Conservation (phyloP, 2,329 filamentous ascomycete species). For the Neofusicoccum sp. region DNA sequence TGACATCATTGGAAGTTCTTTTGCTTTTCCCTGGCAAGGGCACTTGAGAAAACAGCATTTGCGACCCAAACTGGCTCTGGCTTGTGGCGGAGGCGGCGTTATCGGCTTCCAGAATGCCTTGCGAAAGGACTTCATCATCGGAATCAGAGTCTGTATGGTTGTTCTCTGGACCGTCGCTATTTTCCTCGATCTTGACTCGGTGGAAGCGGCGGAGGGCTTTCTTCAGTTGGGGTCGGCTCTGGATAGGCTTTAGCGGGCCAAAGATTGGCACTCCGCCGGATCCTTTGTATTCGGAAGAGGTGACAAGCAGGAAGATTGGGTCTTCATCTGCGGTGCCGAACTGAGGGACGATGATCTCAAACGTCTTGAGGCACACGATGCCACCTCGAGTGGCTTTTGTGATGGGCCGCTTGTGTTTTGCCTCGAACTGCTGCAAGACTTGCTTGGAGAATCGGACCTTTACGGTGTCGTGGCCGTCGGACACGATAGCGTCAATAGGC, state of each 20-base stretch:
- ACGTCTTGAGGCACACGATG: slow-evolving; percentile 19
- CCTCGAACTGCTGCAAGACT: slow-evolving; percentile 20
- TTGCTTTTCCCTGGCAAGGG: background rate
- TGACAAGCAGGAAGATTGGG: background rate
- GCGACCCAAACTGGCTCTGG: slow-evolving; percentile 4
- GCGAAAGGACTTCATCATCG: background rate
- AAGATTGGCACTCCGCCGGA: background rate
- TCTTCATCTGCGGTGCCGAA: background rate
- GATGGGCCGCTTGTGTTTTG: background rate
- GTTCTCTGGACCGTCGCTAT: background rate
- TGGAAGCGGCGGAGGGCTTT: background rate
- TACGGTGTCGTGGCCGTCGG: slow-evolving; percentile 29
- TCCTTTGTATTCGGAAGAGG: background rate
- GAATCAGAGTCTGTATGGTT: background rate
- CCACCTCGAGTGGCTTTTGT: slow-evolving; percentile 1
- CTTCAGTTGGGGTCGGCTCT: background rate
- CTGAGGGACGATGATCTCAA: background rate
- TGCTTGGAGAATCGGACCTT: slow-evolving; percentile 22
- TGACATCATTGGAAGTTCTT: background rate
- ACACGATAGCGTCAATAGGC: slow-evolving; percentile 25
- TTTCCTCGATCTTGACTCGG: background rate
- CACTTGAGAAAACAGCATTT: background rate
- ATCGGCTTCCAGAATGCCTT: background rate
- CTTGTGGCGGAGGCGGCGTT: background rate
- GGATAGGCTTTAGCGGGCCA: background rate